Percentiles rank a stretch among this genome's conserved stretches.
Evolutionary conservation across 805 yeast genomes (phyloP).

Genomic region (Nakazawaea wyomingensis): DNA sequence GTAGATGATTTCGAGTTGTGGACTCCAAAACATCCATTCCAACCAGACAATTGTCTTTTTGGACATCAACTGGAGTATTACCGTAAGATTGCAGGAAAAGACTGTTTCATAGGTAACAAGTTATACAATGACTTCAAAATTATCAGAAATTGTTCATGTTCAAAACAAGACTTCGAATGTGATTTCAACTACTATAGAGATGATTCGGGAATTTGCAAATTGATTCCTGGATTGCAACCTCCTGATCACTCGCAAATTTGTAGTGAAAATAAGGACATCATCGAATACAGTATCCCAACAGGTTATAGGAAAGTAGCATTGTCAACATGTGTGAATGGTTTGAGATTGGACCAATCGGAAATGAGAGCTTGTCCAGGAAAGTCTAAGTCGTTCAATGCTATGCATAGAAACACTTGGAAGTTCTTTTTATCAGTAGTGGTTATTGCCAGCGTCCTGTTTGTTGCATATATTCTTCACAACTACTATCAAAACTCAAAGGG

Average conservation of each 20-base stretch:
- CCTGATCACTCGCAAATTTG: slow-evolving; percentile 63
- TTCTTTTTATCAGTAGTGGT: slow-evolving; percentile 35
- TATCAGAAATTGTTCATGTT: slow-evolving; percentile 69
- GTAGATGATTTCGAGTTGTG: slow-evolving; percentile 57
- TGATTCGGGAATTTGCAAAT: slow-evolving; percentile 67
- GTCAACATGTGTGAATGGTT: slow-evolving; percentile 80
- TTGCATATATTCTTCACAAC: slow-evolving; percentile 33
- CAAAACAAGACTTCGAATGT: slow-evolving; percentile 84
- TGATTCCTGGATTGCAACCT: slow-evolving; percentile 65
- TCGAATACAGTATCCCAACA: slow-evolving; percentile 74
- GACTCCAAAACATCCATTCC: slow-evolving; percentile 53
- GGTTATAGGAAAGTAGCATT: slow-evolving; percentile 83
- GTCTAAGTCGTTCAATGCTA: slow-evolving; percentile 50
- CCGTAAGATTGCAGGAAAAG: slow-evolving; percentile 54
- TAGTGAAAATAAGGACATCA: slow-evolving; percentile 42
- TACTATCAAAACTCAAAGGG: slow-evolving; percentile 48
- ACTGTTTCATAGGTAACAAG: slow-evolving; percentile 61
- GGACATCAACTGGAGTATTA: slow-evolving; percentile 61
- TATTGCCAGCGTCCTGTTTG: slow-evolving; percentile 54
- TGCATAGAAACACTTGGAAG: slow-evolving; percentile 46
- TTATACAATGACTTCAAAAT: slow-evolving; percentile 51
- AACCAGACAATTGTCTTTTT: slow-evolving; percentile 51
- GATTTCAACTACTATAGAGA: slow-evolving; percentile 74
- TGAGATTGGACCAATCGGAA: slow-evolving; percentile 52
- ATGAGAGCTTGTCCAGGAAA: slow-evolving; percentile 82